Conservation (phyloP, 116 monocot genomes). For the Papilionanthe hybrid region DNA sequence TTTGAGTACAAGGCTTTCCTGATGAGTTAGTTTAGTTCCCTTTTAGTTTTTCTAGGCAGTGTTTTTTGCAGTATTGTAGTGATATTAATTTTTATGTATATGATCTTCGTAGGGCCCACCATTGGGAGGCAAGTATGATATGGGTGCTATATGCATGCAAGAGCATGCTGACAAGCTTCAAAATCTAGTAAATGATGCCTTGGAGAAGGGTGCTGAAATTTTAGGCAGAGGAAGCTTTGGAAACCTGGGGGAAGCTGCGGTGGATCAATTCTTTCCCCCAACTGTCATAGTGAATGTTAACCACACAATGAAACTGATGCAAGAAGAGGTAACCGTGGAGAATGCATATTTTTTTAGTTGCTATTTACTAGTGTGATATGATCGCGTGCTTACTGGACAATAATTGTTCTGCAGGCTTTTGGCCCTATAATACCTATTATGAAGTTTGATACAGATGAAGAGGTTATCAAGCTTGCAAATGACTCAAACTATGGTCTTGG, state of each 20-base stretch:
- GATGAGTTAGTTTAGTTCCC: not conserved
- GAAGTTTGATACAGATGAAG: constrained; percentile 93
- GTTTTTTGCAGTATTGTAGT: not conserved
- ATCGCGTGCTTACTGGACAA: not conserved
- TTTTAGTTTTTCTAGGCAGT: not conserved
- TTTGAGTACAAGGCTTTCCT: not conserved
- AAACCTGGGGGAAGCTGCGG: constrained; percentile 88
- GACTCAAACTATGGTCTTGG: constrained; percentile 96
- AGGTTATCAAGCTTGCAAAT: constrained; percentile 81
- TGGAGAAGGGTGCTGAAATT: constrained; percentile 96
- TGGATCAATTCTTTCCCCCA: constrained; percentile 95
- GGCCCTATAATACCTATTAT: constrained; percentile 97
- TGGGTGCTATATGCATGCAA: constrained; percentile 99
- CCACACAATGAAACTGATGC: constrained; percentile 95
- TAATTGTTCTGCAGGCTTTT: constrained; percentile 63
- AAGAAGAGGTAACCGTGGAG: constrained; percentile 64
- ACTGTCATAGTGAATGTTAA: constrained; percentile 88
- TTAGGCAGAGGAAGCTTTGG: constrained; percentile 83
- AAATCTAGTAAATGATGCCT: constrained; percentile 88
- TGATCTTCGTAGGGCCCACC: constrained; percentile 68
- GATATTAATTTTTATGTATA: not conserved
- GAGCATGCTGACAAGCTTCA: constrained; percentile 95
- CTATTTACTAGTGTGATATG: not conserved
- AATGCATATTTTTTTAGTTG: not conserved
- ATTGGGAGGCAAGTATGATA: constrained; percentile 80